Conservation (phyloP, 306 rosid genomes). For the Begonia fuchsioides region DNA sequence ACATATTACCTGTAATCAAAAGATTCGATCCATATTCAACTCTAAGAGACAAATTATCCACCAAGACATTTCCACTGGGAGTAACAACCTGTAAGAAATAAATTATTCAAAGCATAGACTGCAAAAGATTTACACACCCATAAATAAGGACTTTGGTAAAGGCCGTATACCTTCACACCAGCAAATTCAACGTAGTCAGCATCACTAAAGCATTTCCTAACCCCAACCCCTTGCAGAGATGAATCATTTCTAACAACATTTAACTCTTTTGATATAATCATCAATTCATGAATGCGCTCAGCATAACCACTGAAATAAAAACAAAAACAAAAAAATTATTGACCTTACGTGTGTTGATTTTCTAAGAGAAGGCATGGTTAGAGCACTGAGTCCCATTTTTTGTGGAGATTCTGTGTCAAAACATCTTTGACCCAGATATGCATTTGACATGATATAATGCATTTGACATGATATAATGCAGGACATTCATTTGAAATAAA, state of each 20-base stretch:
- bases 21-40: slow-evolving; percentile 89
- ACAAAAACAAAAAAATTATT: slow-evolving; percentile 2
- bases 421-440: no score
- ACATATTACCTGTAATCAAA: slow-evolving; percentile 72
- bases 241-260: slow-evolving; percentile 40
- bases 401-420: no score
- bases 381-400: no score
- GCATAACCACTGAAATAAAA: slow-evolving; percentile 74
- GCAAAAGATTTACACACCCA: slow-evolving; percentile 6
- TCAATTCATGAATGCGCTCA: slow-evolving; percentile 78
- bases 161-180: slow-evolving; percentile 61
- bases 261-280: slow-evolving; percentile 74
- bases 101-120: slow-evolving; percentile 14
- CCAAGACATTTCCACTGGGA: slow-evolving; percentile 88
- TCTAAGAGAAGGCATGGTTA: no score
- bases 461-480: no score
- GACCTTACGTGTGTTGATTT: background rate
- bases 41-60: slow-evolving; percentile 71
- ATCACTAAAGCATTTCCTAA: slow-evolving; percentile 62
- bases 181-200: slow-evolving; percentile 87
- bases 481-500: no score
- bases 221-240: slow-evolving; percentile 34
- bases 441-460: no score
- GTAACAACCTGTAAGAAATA: slow-evolving; percentile 69
- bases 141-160: slow-evolving; percentile 7